Conservation (phyloP, 1,139 yeast genomes). For the Starmera stellimalicola region DNA sequence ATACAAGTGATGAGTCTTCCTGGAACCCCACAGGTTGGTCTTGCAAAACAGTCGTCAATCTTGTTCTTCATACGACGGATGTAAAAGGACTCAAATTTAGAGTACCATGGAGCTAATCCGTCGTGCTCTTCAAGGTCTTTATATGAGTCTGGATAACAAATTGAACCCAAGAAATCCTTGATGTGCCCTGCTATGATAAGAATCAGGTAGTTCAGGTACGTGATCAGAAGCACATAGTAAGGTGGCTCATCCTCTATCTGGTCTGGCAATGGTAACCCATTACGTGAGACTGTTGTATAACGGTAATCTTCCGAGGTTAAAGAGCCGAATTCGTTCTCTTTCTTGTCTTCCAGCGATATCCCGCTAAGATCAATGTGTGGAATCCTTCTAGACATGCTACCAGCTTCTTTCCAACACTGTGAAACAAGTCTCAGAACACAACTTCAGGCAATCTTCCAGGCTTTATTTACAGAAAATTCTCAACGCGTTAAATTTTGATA, state of each 20-base stretch:
- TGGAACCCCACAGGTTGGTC: conserved; percentile 96
- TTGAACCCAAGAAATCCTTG: conserved; percentile 78
- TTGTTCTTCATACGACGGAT: conserved; percentile 85
- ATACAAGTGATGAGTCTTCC: conserved; percentile 82
- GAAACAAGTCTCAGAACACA: not conserved
- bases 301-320: conserved; percentile 49
- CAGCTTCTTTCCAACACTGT: not conserved
- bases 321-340: conserved; percentile 57
- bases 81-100: conserved; percentile 89
- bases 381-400: conserved; percentile 12
- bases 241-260: conserved; percentile 82
- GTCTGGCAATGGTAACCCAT: conserved; percentile 45
- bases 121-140: conserved; percentile 63
- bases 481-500: not conserved
- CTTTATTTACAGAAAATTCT: not conserved
- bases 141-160: conserved; percentile 56
- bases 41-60: conserved; percentile 88
- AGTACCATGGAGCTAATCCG: conserved; percentile 95
- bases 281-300: conserved; percentile 37
- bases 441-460: not conserved
- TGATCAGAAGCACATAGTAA: conserved; percentile 63
- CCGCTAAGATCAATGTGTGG: conserved; percentile 23
- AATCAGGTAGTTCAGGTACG: conserved; percentile 76
- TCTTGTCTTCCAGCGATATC: conserved; percentile 38
- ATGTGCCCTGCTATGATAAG: conserved; percentile 84